Conservation (phyloP, 805 yeast species). For the Yarrowia keelungensis region DNA sequence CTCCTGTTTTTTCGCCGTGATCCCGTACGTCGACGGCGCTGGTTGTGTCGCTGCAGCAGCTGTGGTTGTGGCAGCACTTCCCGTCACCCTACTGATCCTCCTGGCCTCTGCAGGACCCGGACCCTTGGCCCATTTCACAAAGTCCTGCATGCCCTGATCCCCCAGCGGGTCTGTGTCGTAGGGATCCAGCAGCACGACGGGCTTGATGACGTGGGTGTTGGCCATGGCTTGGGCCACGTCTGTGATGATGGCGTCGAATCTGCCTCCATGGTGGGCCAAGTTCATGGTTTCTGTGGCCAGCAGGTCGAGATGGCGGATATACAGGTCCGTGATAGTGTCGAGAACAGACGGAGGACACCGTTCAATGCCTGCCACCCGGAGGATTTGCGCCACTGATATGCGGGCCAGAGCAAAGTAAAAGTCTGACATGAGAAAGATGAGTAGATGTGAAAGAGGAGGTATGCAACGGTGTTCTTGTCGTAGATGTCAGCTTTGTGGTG, state of each 20-base stretch:
- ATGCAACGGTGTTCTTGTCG: no score
- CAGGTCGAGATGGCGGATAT: slow-evolving; percentile 65
- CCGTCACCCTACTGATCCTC: slow-evolving; percentile 41
- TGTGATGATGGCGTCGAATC: slow-evolving; percentile 59
- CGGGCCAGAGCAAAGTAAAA: slow-evolving; percentile 58
- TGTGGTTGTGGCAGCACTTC: slow-evolving; percentile 6
- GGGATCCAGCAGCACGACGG: slow-evolving; percentile 62
- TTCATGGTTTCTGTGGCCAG: slow-evolving; percentile 59
- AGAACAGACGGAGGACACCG: slow-evolving; percentile 72
- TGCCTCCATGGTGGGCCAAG: slow-evolving; percentile 58
- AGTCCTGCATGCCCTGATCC: slow-evolving; percentile 57
- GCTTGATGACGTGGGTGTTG: slow-evolving; percentile 66
- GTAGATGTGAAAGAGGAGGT: no score
- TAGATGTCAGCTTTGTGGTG: not conserved
- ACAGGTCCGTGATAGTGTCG: slow-evolving; percentile 79
- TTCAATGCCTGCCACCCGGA: slow-evolving; percentile 86
- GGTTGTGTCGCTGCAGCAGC: slow-evolving; percentile 4
- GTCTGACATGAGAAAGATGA: slow-evolving; percentile 46
- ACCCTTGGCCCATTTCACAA: slow-evolving; percentile 64
- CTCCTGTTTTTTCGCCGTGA: slow-evolving; percentile 35
- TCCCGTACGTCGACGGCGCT: slow-evolving; percentile 30
- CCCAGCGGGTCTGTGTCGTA: slow-evolving; percentile 58
- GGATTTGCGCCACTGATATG: slow-evolving; percentile 60
- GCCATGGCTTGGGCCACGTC: slow-evolving; percentile 78
- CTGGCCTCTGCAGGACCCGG: slow-evolving; percentile 56